A percentile compares a stretch with the other conserved stretches of the same genome.
These are phyloP conservation scores for Phytophthora constricta DNA, from an alignment of 352 stramenopile species.

Conservation along the genomic window DNA sequence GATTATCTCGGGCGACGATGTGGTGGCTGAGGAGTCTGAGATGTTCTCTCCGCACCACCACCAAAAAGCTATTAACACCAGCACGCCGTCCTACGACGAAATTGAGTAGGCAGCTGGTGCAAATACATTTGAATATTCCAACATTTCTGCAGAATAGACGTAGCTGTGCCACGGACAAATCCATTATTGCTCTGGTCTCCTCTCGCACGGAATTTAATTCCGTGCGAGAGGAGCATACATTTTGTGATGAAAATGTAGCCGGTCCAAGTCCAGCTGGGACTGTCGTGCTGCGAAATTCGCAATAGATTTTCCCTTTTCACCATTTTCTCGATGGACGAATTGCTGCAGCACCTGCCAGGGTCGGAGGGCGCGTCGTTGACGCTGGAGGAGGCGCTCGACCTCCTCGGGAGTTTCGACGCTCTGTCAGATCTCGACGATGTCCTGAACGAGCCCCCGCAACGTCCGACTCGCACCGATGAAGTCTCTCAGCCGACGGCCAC, in stretches of 20 bases:
- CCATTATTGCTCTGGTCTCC: too few relatives aligned
- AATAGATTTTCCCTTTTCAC: too few relatives aligned
- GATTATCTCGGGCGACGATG: conserved; percentile 26
- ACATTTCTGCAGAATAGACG: too few relatives aligned
- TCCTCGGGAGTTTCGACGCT: conserved; percentile 14
- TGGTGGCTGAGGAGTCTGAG: conserved; percentile 49
- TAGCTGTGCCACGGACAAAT: too few relatives aligned
- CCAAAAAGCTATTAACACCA: conserved; percentile 39
- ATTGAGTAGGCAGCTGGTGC: conserved; percentile 28
- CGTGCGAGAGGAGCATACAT: neutral
- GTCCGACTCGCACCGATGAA: neutral
- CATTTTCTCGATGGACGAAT: conserved; percentile 14
- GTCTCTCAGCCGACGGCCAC: neutral
- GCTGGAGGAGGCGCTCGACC: conserved; percentile 19
- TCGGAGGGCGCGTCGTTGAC: conserved; percentile 3
- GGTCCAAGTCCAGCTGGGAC: too few relatives aligned
- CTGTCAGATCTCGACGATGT: neutral
- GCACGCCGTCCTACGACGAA: conserved; percentile 37
- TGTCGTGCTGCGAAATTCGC: too few relatives aligned
- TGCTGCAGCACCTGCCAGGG: neutral
- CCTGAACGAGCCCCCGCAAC: neutral
- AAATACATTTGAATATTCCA: conserved; percentile 26
- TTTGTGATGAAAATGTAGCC: too few relatives aligned
- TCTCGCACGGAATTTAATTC: neutral
- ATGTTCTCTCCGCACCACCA: conserved; percentile 67